Base-by-base conservation (phyloP, 2,329 filamentous ascomycete genomes). In the Ascochyta clinopodiicola region DNA sequence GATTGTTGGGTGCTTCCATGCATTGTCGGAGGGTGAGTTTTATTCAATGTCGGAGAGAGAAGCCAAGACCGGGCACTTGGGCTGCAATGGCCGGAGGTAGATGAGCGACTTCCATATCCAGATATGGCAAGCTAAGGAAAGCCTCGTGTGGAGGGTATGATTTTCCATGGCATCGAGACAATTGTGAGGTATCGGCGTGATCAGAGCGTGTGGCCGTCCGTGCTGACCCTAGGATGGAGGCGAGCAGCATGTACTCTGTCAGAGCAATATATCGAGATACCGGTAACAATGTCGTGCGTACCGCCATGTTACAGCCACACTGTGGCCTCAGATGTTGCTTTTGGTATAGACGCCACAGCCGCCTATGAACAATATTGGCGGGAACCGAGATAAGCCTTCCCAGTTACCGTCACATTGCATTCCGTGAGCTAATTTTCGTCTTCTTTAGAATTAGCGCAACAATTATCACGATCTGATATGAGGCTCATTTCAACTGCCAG, bases 21-120 rank as follows among this genome's bases (percentile, higher is more conserved):
- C 44, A 59, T 44, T 61, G 56, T 56, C 62, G 64, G 57, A 61
- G 56, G 53, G 49, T 53, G 63, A 62, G 17, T 62, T 67, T 67
- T 69, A 69, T 65, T 59, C 59, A 69, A 57, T 57, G 37, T 57
- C 55, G 29, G 46, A 44, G 32, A 47, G 24, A 32, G 24, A 13
- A 47, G 56, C 57, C 50, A 65, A 67, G 66, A 61, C 63, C 63
- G 62, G 67, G 66, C 60, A 60, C 51, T 64, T 52, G 57, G 60
- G 59, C 49, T 55, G 47, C 10, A 61, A 50, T 47, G 44, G 56
- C 51, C 54, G 36, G 52, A 60, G 39, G 25, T 24, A 51, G 46
- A 59, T 50, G 48, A 54, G 54, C 50, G 55, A 55, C 21, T 53
- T 53, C 56, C 61, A 65, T 61, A 46, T 61, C 39, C 42, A 60